phyloP scores from a whole-genome alignment of 306 rosid species.

The Medicago ruthenica region DNA sequence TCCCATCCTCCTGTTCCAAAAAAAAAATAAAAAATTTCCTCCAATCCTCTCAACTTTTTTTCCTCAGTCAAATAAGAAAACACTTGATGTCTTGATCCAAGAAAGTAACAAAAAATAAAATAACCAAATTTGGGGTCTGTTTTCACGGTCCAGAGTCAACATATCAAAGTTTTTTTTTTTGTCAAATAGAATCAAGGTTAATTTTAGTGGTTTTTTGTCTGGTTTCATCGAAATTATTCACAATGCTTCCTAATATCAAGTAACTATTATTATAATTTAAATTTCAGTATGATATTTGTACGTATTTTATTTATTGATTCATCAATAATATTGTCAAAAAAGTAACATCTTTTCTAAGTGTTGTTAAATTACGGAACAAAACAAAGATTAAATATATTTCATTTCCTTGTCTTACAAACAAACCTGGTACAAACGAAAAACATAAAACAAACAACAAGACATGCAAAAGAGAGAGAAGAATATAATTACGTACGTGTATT shows the following conservation, averaged over 20 bases:
- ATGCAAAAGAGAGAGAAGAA: background rate
- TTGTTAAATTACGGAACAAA: background rate
- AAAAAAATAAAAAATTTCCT: too few species aligned
- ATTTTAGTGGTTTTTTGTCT: background rate
- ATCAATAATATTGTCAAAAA: too few species aligned
- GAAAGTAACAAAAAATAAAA: too few species aligned
- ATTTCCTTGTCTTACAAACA: background rate
- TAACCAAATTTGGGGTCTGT: background rate
- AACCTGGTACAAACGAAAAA: background rate
- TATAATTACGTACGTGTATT: slow-evolving; percentile 52
- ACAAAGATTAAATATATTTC: background rate
- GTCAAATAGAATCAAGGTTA: background rate
- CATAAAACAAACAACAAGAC: background rate
- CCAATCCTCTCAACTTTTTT: too few species aligned
- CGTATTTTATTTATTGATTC: too few species aligned
- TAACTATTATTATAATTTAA: too few species aligned
- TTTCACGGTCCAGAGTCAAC: background rate
- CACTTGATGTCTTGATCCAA: too few species aligned
- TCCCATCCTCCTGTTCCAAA: too few species aligned
- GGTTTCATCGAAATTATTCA: background rate
- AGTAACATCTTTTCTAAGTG: background rate
- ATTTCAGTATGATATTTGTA: too few species aligned
- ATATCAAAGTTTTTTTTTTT: too few species aligned
- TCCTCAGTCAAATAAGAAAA: too few species aligned
- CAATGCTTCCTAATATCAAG: too few species aligned